Evolutionary conservation across 305 asterid genomes (phyloP).

Genomic region (Ruellia speciosa): DNA sequence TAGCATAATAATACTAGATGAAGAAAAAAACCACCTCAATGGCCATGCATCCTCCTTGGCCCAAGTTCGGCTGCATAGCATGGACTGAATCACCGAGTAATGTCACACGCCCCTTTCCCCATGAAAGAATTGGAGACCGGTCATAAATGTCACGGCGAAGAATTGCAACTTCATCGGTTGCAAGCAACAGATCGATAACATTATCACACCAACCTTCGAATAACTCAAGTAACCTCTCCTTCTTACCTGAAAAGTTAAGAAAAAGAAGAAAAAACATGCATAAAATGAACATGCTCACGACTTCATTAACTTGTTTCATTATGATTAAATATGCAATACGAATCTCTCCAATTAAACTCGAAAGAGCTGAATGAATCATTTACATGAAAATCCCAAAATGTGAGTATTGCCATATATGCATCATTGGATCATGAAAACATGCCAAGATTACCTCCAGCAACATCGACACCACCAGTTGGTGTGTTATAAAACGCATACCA

Average conservation of each 20-base stretch:
- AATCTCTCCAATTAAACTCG: neutral
- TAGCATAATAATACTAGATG: neutral
- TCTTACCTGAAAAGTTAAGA: conserved; percentile 50
- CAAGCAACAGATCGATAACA: conserved; percentile 60
- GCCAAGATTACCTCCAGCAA: conserved; percentile 38
- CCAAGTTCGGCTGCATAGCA: conserved; percentile 98
- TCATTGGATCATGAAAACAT: too few relatives aligned
- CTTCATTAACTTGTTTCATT: too few relatives aligned
- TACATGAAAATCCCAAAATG: too few relatives aligned
- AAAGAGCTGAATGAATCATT: neutral
- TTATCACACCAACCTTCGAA: conserved; percentile 92
- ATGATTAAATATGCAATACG: too few relatives aligned
- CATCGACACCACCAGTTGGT: conserved; percentile 65
- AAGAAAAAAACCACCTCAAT: conserved; percentile 52
- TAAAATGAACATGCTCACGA: too few relatives aligned
- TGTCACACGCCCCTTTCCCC: conserved; percentile 95
- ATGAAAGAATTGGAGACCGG: conserved; percentile 50
- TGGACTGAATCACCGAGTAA: conserved; percentile 93
- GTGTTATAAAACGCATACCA: conserved; percentile 95
- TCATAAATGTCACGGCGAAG: conserved; percentile 91
- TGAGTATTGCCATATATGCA: too few relatives aligned
- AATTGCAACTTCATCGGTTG: conserved; percentile 85
- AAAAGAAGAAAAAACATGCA: neutral
- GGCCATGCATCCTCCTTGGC: conserved; percentile 99
- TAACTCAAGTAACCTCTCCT: conserved; percentile 61